Evolutionary conservation across 805 yeast species (phyloP), one percentile per base, ranked within the genome.

Genomic region (Candida maltosa): DNA sequence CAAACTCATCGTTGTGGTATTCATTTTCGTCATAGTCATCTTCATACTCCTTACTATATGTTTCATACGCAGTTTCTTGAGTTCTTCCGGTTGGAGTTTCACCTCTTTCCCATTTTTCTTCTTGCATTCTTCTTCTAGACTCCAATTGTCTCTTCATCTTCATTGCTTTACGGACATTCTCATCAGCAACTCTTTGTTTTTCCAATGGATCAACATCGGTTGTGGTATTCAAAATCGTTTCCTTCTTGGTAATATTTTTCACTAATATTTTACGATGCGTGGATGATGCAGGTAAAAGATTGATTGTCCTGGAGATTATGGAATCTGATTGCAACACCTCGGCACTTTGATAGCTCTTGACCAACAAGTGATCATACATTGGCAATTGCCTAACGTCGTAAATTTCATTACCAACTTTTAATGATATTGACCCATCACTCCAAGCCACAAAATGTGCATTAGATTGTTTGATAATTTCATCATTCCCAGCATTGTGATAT

Each of bases 391-490:
- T 68, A 40, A 87, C 78, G 53, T 91, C 97, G 49, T 89, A 91
- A 44, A 82, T 71, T 60, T 93, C 98, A 31, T 73, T 71, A 21
- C 98, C 98, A 25, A 93, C 64, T 52, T 87, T 89, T 47, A 93
- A 65, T 2, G 97, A 88, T 43, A 79, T 62, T 4, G 87, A 70
- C 1, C 98, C 98, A 60, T 93, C 97, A 37, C 84, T 83, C 98
- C 98, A 93, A 56, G 87, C 84, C 23, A 93, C 75, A 38, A 91
- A 78, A 52, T 89, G 87, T 4, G 96, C 81, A 54, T 93, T 93
- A 7, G 95, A 83, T 56, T 88, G 95, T 48, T 85, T 85, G 51
- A 76, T 75, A 45, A 89, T 78, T 42, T 83, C 87, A 28, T 79
- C 80, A 35, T 72, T 65, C n/a, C 75, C 76, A 41, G 79, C 80